Evolutionary conservation across 257 asterid species (phyloP).

Genomic region (Linderniella brevidens): DNA sequence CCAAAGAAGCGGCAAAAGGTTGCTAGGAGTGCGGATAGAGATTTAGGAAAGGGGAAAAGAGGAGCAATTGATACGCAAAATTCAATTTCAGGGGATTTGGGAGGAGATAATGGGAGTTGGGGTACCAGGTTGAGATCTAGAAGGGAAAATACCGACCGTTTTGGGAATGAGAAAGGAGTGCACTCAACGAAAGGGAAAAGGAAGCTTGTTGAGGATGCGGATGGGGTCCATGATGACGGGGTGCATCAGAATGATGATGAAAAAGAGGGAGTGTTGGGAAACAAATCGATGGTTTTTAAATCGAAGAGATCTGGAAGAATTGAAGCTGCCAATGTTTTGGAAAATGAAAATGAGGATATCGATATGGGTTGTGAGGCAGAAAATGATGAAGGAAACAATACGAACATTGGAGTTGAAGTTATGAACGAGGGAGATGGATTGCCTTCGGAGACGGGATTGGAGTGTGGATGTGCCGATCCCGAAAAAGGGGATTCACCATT

Average conservation of each 20-base stretch:
- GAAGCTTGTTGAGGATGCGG: constrained; percentile 43
- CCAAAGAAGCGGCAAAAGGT: constrained; percentile 53
- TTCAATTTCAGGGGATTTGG: constrained; percentile 31
- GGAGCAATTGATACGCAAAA: constrained; percentile 22
- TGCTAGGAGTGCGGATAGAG: constrained; percentile 17
- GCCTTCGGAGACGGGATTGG: constrained; percentile 13
- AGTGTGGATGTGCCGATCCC: constrained; percentile 17
- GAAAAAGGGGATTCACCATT: constrained; percentile 13
- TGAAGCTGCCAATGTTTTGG: constrained; percentile 29
- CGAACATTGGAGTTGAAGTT: constrained; percentile 19
- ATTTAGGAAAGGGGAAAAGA: constrained; percentile 18
- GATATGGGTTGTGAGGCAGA: constrained; percentile 23
- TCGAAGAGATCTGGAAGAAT: constrained; percentile 48
- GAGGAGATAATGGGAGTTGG: constrained; percentile 36
- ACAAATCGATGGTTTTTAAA: constrained; percentile 38
- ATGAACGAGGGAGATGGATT: constrained; percentile 24
- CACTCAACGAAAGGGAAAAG: constrained; percentile 35
- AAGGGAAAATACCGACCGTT: constrained; percentile 15
- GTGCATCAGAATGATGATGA: constrained; percentile 18
- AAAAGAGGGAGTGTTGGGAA: constrained; percentile 19
- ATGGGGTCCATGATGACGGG: constrained; percentile 21
- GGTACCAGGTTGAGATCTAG: constrained; percentile 52
- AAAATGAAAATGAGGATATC: constrained; percentile 22
- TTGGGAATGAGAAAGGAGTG: constrained; percentile 19
- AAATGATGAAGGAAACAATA: constrained; percentile 21